Base-by-base conservation (phyloP, 176 grass and related monocot species). In the Zea luxurians region DNA sequence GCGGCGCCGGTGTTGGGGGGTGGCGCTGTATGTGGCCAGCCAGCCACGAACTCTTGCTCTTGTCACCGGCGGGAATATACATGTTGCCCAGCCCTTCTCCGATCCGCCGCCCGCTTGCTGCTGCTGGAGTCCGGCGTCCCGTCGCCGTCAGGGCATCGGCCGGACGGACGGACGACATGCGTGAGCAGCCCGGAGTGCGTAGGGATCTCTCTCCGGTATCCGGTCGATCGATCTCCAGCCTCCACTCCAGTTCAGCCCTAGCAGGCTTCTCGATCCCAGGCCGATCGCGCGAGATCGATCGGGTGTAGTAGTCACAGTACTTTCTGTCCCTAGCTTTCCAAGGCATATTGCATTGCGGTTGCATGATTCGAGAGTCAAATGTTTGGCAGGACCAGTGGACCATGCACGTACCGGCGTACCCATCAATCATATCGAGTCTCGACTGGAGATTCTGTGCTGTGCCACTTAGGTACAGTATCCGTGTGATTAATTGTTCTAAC, bases 41-140 rank as follows among this genome's bases (percentile, higher is more conserved):
- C 27, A 3, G 8, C 41, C 43, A 27, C 3, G 55, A 62, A 81
- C 53, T 16, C 81, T 70, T 65, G 76, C 64, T 53, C 17, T 84
- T 70, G 86, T 80, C 81, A 84, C 7, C 55, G 70, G 86, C 7
- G 64, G 70, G 86, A 88, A 84, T 88, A 83, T 79, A 27, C 27
- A 27, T 27, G 27, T 27, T 27, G 27, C 27, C 27, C 27, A 27
- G 4, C 8, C 3, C 65, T 5, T 5, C 34, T 7, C 65, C 27
- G 27, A 27, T 27, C 27, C 27, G 27, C 27, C 12, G 8, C 17
- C 17, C 7, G 58, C 8, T 11, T 40, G 38, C 3, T 21, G 66
- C 43, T 43, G 66, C 1, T 27, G 43, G 17, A 11, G 3, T 4
- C 35, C 53, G 36, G 57, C 38, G 80, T 75, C 75, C 44, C 60